A percentile compares a stretch with the other conserved stretches of the same genome.
Conservation (phyloP, 129 eudicot species). For the Centaurea solstitialis region DNA sequence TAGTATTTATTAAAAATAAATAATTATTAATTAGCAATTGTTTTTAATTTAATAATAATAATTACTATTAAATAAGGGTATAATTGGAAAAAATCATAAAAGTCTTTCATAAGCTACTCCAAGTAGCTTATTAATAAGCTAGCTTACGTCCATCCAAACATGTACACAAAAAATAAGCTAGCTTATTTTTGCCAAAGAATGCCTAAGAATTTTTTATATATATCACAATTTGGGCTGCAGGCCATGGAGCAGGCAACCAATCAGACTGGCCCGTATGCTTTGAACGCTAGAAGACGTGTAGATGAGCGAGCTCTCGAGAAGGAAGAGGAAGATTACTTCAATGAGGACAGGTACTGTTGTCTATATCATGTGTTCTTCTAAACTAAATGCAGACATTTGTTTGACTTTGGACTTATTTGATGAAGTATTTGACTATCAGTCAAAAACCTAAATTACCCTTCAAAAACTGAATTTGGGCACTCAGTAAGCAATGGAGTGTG, state of each 20-base stretch:
- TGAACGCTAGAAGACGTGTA: conserved; percentile 65
- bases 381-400: background rate
- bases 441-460: background rate
- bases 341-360: conserved; percentile 70
- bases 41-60: no score
- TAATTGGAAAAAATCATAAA: no score
- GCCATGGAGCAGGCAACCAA: conserved; percentile 67
- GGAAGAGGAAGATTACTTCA: conserved; percentile 97
- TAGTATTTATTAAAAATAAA: no score
- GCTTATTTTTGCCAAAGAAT: no score
- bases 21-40: no score
- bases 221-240: conserved; percentile 38
- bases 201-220: background rate
- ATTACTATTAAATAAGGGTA: no score
- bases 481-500: background rate
- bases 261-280: conserved; percentile 31
- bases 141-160: no score
- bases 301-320: conserved; percentile 94
- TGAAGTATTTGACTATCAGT: background rate
- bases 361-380: background rate
- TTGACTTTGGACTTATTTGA: background rate
- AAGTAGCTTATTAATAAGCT: no score
- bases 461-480: background rate
- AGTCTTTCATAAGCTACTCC: no score
- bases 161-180: no score